Evolutionary conservation across 441 rosid genomes (phyloP), one percentile per base, ranked within the genome.

Genomic region (Erodium trifolium): DNA sequence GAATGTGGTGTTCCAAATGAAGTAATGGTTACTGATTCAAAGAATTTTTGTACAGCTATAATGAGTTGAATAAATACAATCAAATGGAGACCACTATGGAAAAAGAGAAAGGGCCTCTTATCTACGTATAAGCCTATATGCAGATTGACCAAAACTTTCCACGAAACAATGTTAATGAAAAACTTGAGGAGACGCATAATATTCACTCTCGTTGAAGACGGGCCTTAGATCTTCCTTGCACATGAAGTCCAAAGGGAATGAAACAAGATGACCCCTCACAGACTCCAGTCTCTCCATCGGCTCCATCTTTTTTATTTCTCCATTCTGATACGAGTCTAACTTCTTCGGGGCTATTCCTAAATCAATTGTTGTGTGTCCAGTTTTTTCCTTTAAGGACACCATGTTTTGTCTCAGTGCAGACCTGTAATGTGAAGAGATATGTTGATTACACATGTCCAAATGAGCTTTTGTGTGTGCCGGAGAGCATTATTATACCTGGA

Each of bases 201-300:
- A 95, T 79, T 92, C 98, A 66, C 99, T 95, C 83, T 92, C 96
- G 35, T 89, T 95, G 70, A 92, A 95, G 59, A 90, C 89, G 0
- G 97, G 99, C 84, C 99, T 89, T 69, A 92, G 81, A 80, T 95
- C 99, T 85, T 95, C 98, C 75, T 75, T 78, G 85, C 88, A 79
- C 98, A 92, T 87, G 82, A 95, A 95, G 71, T 92, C 98, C 84
- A 95, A 73, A 7, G 97, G 99, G 78, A 85, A 89, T 17, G 96
- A 88, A 81, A 95, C 99, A 14, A 95, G 98, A 74, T 95, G 98
- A 68, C 98, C 98, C 14, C 77, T 82, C 6, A 92, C 74, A 1
- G 92, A 72, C 72, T 75, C 77, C 66, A 95, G 78, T 81, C 95
- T 86, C 72, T 84, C 97, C 83, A 85, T 34, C 0, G 96, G 92